Evolutionary conservation across 1,284 basidiomycete genomes (phyloP), one percentile per base, ranked within the genome.

Genomic region (Agaricales sp.): DNA sequence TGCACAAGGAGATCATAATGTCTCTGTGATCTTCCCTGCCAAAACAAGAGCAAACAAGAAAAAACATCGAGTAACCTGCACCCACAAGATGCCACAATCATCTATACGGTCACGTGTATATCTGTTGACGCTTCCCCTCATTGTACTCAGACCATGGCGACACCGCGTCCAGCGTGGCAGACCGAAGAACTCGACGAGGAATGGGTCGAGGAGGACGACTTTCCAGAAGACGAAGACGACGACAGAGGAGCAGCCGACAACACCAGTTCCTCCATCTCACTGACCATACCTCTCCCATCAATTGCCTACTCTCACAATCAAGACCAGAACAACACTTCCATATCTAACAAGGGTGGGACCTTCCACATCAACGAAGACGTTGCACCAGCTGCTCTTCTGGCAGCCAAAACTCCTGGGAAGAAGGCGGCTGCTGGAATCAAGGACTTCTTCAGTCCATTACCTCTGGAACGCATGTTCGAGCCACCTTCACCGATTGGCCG

Each of bases 381-480:
- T 26, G 74, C 74, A 2, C 63, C 67, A 41, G 66, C 65, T n/a
- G 74, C 76, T 1, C 58, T 85, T 46, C 62, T 82, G 22, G 77
- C 78, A 41, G 6, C 13, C n/a, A 80, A 78, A 60, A 82, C 82
- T 2, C 81, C 83, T 20, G 79, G 78, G 4, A 65, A 66, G 52
- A 72, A 66, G 58, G 83, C 75, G 69, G 87, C 79, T 59, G 69
- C 68, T 20, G 59, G 67, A 24, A 74, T 83, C 41, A 92, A 87
- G 64, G 82, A 89, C 61, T 80, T 94, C 59, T 94, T 94, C 65
- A 87, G 81, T 48, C 88, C 89, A 0, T 64, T 92, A 50, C 81
- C 85, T 3, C 72, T 94, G 8, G 91, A 94, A 64, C 75, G 75
- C 48, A 90, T 94, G 87, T 94, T 94, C 57, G 86, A 92, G 54